Percentiles rank a stretch among this genome's conserved stretches.
Conservation (phyloP, 495 filamentous ascomycete genomes). For the Neurospora cerealis region DNA sequence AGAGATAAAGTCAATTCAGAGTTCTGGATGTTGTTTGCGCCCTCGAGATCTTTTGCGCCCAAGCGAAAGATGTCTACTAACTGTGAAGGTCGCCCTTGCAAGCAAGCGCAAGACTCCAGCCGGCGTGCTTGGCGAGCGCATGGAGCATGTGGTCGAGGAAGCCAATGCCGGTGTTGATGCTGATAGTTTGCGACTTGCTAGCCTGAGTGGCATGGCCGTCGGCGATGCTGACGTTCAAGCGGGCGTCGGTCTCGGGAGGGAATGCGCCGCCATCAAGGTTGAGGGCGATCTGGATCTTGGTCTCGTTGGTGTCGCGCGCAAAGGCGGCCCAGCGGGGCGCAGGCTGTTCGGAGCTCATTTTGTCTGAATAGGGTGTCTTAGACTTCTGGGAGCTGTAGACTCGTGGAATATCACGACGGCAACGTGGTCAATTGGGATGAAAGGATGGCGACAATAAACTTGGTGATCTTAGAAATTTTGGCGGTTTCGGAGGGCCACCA, state of each 20-base stretch:
- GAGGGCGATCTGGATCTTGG: slow-evolving; percentile 85
- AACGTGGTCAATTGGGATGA: background rate
- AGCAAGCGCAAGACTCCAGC: slow-evolving; percentile 75
- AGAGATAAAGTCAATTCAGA: background rate
- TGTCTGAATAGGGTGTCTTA: background rate
- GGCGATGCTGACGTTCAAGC: slow-evolving; percentile 23
- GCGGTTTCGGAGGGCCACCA: background rate
- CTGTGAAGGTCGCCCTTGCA: slow-evolving; percentile 87
- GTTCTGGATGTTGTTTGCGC: background rate
- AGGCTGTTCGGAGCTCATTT: slow-evolving; percentile 26
- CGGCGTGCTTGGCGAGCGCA: slow-evolving; percentile 87
- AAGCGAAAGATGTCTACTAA: slow-evolving; percentile 29
- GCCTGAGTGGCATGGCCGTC: slow-evolving; percentile 70
- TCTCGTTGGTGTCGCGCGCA: slow-evolving; percentile 88
- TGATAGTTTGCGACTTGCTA: slow-evolving; percentile 72
- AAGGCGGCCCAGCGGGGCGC: slow-evolving; percentile 59
- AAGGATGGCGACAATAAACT: background rate
- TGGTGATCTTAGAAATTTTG: background rate
- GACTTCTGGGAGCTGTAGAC: background rate
- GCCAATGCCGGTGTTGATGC: slow-evolving; percentile 88
- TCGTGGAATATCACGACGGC: background rate
- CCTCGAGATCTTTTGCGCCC: background rate
- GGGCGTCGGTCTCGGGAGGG: slow-evolving; percentile 43
- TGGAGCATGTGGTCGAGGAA: slow-evolving; percentile 99
- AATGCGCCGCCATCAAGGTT: slow-evolving; percentile 85